Conservation (phyloP, 1,284 basidiomycete genomes). For the Bondarzewia mesenterica region DNA sequence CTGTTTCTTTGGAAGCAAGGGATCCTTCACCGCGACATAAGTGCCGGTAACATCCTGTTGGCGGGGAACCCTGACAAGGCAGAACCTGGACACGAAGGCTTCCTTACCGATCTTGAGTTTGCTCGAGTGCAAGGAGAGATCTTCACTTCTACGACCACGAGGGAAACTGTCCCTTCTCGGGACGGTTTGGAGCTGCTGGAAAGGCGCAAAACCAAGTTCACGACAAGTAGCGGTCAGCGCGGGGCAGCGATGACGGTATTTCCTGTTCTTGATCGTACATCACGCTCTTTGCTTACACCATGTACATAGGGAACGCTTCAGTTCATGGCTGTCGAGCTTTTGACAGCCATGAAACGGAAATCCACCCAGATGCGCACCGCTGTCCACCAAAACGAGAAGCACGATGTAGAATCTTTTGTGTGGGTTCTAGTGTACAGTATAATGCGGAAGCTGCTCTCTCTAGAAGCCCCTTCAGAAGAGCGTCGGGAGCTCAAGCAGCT, state of each 20-base stretch:
- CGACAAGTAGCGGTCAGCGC: background rate
- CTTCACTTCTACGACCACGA: background rate
- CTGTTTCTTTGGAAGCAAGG: constrained; percentile 1
- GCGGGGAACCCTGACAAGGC: background rate
- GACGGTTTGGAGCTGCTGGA: background rate
- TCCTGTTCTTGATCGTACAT: background rate
- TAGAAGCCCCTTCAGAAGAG: background rate
- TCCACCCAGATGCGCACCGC: background rate
- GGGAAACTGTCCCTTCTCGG: background rate
- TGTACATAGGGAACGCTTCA: constrained; percentile 8
- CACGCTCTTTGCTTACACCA: background rate
- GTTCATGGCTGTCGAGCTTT: constrained; percentile 7
- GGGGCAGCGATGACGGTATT: constrained; percentile 3
- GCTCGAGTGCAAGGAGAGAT: background rate
- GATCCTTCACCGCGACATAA: constrained; percentile 7
- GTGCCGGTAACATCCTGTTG: constrained; percentile 10
- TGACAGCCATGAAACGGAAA: background rate
- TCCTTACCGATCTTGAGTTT: constrained; percentile 11
- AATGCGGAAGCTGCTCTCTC: constrained; percentile 4
- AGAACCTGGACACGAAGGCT: constrained; percentile 5
- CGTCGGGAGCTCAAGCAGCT: background rate
- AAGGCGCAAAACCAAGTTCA: no score
- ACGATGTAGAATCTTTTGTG: constrained; percentile 11
- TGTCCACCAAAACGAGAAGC: background rate
- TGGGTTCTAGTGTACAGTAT: constrained; percentile 7